Base-by-base conservation (phyloP, 208 protist genomes). In the Acanthamoeba divionensis region DNA sequence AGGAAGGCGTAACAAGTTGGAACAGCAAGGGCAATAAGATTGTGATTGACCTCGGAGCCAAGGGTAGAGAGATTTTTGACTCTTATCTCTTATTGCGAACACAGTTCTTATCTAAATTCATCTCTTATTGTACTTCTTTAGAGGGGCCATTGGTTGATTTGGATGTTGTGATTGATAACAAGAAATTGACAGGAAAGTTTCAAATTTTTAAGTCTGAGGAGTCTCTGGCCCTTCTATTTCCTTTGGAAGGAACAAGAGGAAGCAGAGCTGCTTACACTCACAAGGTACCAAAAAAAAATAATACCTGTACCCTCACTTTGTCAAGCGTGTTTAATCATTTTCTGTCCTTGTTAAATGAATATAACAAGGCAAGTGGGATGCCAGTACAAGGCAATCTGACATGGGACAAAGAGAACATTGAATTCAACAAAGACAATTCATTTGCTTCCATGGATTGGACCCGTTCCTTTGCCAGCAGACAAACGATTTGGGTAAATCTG, bases 381-480 rank as follows among this genome's bases (percentile, higher is more conserved):
- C 36, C 67, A 12, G 67, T 79, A 26, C 26, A 79, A 29, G 67
- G 67, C 67, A 45, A 10, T 24, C 55, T 79, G 13, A 52, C 2
- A 21, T 79, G 67, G 67, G 67, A 47, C 67, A 47, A 79, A 18
- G 15, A 79, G 12, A 24, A 47, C 26, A 4, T 79, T 7, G 24
- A n/a, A 18, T 79, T 79, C 67, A 79, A 41, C 36, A 47, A 52
- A 2, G 29, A 3, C 2, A 29, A 45, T 21, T 79, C 67, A 26
- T 52, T 79, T n/a, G 67, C 67, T 5, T 57, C 67, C 9, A 79
- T 79, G 67, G 67, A 79, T 26, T 79, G 67, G 67, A 79, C 67
- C 15, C 67, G 67, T 45, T 79, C 67, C 8, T n/a, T 57, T 21
- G 67, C 67, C 29, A 24, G 45, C 6, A 41, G 67, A 47, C 45